phyloP scores from a whole-genome alignment of 2,329 filamentous ascomycete species.

The Graphiopsis chlorocephala region DNA sequence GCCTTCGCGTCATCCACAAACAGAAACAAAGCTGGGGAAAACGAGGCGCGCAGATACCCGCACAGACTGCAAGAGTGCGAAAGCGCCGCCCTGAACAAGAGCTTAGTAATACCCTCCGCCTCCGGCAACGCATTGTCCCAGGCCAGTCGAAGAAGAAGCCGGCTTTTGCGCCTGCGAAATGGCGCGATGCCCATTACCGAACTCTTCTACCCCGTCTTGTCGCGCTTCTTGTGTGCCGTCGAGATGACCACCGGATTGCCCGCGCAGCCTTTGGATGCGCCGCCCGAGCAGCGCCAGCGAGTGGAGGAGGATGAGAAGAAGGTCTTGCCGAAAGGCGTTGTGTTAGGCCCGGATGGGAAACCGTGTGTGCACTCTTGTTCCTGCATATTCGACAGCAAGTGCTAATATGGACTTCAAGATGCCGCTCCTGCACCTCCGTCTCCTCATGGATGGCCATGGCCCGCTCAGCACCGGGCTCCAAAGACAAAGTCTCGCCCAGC shows the following conservation, averaged over 20 bases:
- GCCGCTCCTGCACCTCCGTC: constrained; percentile 66
- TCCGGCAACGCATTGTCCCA: not conserved
- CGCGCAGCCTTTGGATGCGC: constrained; percentile 35
- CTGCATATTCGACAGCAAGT: accelerated
- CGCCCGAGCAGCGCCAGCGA: constrained; percentile 26
- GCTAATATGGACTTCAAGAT: constrained; percentile 48
- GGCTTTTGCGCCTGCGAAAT: not conserved
- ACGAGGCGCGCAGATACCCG: not conserved
- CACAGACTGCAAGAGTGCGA: constrained; percentile 14
- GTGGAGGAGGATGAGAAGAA: constrained; percentile 37
- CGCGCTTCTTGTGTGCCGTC: constrained; percentile 38
- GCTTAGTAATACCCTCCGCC: constrained; percentile 8
- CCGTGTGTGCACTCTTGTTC: constrained; percentile 57
- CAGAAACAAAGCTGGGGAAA: not conserved
- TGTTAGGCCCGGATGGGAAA: constrained; percentile 78
- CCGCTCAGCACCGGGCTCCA: constrained; percentile 40
- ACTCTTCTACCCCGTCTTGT: constrained; percentile 38
- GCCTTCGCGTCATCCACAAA: constrained; percentile 1
- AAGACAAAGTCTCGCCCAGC: constrained; percentile 33
- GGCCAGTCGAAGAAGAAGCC: not conserved
- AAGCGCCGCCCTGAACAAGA: not conserved
- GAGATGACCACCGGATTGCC: constrained; percentile 38
- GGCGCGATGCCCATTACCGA: constrained; percentile 36
- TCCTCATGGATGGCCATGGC: constrained; percentile 60
- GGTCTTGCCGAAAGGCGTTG: constrained; percentile 66